phyloP scores from a whole-genome alignment of 768 basidiomycete genomes.

The Mycena belliarum region DNA sequence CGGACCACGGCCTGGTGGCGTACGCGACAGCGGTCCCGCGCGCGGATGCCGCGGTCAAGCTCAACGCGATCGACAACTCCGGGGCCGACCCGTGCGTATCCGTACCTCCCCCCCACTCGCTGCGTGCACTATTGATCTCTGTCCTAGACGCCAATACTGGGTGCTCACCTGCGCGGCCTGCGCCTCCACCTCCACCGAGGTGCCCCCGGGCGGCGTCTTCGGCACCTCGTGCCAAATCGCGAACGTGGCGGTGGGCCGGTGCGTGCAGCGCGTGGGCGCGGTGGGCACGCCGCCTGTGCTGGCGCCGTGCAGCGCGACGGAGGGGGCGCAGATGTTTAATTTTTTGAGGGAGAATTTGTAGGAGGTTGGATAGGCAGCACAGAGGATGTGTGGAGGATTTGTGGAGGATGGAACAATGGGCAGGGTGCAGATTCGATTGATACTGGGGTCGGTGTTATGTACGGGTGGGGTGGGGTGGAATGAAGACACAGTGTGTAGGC shows the following conservation, averaged over 20 bases:
- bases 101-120: neutral
- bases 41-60: slow-evolving; percentile 4
- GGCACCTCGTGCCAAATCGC: slow-evolving; percentile 14
- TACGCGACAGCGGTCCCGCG: slow-evolving; percentile 5
- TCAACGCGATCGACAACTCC: slow-evolving; percentile 9
- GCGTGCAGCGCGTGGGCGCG: neutral
- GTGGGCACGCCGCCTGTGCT: slow-evolving; percentile 3
- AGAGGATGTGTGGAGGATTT: too few relatives aligned
- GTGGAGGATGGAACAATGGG: too few relatives aligned
- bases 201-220: slow-evolving; percentile 13
- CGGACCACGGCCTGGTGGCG: slow-evolving; percentile 2
- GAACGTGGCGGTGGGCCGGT: slow-evolving; percentile 1
- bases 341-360: neutral
- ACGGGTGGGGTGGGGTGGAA: too few relatives aligned
- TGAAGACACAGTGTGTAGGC: too few relatives aligned
- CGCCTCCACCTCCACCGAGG: neutral
- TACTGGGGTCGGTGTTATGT: too few relatives aligned
- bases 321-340: slow-evolving; percentile 6
- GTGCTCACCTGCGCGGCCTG: slow-evolving; percentile 10
- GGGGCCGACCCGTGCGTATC: slow-evolving; percentile 1
- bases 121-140: neutral
- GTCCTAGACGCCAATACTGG: slow-evolving; percentile 15
- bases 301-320: neutral
- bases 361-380: too few relatives aligned
- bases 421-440: too few relatives aligned